Evolutionary conservation across 345 rosid species (phyloP).

Genomic region (Lumnitzera littorea): DNA sequence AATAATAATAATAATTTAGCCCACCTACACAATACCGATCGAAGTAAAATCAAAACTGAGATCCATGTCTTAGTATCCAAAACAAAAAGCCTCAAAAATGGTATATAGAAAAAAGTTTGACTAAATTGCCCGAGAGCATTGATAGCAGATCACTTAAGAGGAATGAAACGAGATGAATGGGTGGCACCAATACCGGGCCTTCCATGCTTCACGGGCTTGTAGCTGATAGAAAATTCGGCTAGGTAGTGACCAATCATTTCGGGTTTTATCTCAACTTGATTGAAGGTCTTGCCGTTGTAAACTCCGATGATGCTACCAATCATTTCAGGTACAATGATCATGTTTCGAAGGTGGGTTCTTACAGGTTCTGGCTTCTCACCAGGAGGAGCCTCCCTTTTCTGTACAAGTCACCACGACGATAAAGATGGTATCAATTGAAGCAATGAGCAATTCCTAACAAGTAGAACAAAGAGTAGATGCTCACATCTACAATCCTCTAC

Average conservation of each 20-base stretch:
- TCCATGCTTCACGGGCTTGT: constrained; percentile 18
- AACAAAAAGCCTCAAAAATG: too few relatives aligned
- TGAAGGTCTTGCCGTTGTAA: constrained; percentile 16
- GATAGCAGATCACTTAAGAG: constrained; percentile 7
- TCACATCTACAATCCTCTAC: too few relatives aligned
- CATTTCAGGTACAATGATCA: constrained; percentile 15
- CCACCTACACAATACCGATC: too few relatives aligned
- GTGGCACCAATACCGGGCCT: constrained; percentile 20
- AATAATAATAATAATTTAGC: too few relatives aligned
- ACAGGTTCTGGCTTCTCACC: constrained; percentile 19
- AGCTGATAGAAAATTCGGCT: constrained; percentile 14
- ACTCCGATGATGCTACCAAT: constrained; percentile 17
- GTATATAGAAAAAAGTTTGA: too few relatives aligned
- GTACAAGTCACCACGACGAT: neutral
- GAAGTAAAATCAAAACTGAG: too few relatives aligned
- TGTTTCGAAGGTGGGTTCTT: constrained; percentile 16
- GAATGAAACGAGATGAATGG: constrained; percentile 17
- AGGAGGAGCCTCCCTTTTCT: constrained; percentile 19
- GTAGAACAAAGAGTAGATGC: too few relatives aligned
- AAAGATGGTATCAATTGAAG: neutral
- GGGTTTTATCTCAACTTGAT: constrained; percentile 15
- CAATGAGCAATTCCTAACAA: neutral
- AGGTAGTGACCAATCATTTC: constrained; percentile 16
- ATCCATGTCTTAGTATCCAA: too few relatives aligned
- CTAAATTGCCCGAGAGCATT: too few relatives aligned